Conservation (phyloP, 225 moss, liverwort and hornwort genomes). For the Anthoceros angustus region DNA sequence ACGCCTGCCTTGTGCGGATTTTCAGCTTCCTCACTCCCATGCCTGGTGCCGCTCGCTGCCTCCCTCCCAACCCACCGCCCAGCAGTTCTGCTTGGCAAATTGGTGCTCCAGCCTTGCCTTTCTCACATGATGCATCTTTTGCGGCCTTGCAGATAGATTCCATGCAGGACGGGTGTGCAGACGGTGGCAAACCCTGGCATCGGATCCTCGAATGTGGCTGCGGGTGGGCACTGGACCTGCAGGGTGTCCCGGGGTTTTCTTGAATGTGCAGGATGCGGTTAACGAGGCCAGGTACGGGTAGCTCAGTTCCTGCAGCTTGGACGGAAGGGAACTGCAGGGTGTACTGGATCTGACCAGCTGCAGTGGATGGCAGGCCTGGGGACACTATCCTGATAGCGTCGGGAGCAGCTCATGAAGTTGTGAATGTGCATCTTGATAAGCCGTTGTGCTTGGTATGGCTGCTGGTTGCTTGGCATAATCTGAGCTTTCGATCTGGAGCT, state of each 20-base stretch:
- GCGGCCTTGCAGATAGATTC: constrained; percentile 21
- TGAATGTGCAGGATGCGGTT: constrained; percentile 31
- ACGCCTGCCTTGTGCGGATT: constrained; percentile 37
- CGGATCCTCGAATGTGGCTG: constrained; percentile 37
- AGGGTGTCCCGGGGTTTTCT: constrained; percentile 15
- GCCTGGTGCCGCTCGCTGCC: constrained; percentile 18
- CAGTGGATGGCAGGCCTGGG: constrained; percentile 29
- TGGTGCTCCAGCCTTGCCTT: constrained; percentile 3
- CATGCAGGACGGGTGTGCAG: constrained; percentile 36
- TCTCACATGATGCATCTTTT: not conserved
- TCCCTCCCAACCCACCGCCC: not conserved
- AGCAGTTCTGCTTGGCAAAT: constrained; percentile 6
- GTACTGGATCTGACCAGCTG: constrained; percentile 7
- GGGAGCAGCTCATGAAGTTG: constrained; percentile 28
- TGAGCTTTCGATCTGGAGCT: not conserved
- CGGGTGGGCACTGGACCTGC: constrained; percentile 15
- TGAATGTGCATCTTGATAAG: constrained; percentile 35
- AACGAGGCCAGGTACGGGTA: constrained; percentile 23
- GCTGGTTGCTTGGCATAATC: not conserved
- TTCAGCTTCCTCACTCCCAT: constrained; percentile 35
- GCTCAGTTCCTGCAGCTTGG: not conserved
- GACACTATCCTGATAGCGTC: constrained; percentile 37
- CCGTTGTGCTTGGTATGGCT: constrained; percentile 36
- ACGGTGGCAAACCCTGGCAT: constrained; percentile 37
- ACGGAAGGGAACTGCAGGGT: constrained; percentile 5